These are phyloP conservation scores for Helotiales sp. DNA, from an alignment of 2,329 filamentous ascomycete species.

Conservation along the genomic window DNA sequence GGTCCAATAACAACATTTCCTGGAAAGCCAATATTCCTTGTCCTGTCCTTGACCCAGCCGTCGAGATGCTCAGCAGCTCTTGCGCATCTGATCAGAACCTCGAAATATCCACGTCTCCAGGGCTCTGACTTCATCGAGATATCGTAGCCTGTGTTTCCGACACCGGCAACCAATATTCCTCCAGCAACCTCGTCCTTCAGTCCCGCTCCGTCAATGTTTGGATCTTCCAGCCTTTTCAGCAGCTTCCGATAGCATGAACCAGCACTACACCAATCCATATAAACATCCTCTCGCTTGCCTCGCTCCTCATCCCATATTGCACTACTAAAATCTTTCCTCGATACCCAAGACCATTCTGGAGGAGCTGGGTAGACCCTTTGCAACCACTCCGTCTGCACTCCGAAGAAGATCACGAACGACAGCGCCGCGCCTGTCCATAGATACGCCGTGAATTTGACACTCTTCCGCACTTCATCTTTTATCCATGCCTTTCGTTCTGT, in stretches of 20 bases:
- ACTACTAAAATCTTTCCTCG: conserved; percentile 65
- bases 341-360: conserved; percentile 74
- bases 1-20: conserved; percentile 75
- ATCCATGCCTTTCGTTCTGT: conserved; percentile 73
- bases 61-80: conserved; percentile 79
- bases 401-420: conserved; percentile 60
- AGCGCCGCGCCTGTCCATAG: conserved; percentile 65
- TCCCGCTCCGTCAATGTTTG: conserved; percentile 65
- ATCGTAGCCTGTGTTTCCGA: conserved; percentile 46
- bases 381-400: conserved; percentile 70
- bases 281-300: conserved; percentile 13
- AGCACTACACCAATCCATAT: conserved; percentile 64
- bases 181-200: conserved; percentile 53
- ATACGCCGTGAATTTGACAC: conserved; percentile 65
- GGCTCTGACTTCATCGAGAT: conserved; percentile 66
- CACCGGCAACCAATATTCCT: conserved; percentile 52
- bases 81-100: conserved; percentile 76
- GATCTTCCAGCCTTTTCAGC: conserved; percentile 69
- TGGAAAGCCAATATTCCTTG: conserved; percentile 66
- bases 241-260: conserved; percentile 60
- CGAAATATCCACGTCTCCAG: conserved; percentile 85
- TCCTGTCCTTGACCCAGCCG: conserved; percentile 71
- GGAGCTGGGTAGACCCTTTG: conserved; percentile 81
- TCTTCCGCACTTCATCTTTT: conserved; percentile 68
- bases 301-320: conserved; percentile 36